Evolutionary conservation across 441 rosid species (phyloP).

Genomic region (Populus tomentosa): DNA sequence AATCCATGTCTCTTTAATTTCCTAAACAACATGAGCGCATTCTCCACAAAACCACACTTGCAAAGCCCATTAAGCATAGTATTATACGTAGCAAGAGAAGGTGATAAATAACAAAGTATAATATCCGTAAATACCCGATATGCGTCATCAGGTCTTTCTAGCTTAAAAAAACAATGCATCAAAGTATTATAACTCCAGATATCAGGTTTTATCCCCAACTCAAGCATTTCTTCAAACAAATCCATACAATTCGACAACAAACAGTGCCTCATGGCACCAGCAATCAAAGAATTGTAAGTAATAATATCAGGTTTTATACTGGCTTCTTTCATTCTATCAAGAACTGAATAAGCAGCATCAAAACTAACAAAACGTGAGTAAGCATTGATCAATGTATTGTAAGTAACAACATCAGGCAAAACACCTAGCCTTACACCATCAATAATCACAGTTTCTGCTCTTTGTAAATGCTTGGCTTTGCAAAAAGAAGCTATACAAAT

Average conservation of each 20-base stretch:
- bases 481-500: conserved; percentile 55
- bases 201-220: conserved; percentile 50
- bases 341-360: conserved; percentile 53
- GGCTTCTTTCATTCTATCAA: conserved; percentile 61
- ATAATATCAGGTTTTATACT: conserved; percentile 54
- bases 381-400: conserved; percentile 54
- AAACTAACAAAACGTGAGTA: conserved; percentile 55
- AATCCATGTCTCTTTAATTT: conserved; percentile 49
- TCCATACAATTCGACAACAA: conserved; percentile 34
- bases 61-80: conserved; percentile 72
- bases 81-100: conserved; percentile 55
- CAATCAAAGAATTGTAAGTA: conserved; percentile 66
- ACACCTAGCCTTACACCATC: conserved; percentile 74
- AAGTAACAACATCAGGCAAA: conserved; percentile 73
- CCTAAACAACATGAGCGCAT: conserved; percentile 58
- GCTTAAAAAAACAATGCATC: conserved; percentile 70
- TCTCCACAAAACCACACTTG: conserved; percentile 43
- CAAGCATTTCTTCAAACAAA: conserved; percentile 81
- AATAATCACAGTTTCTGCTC: conserved; percentile 57
- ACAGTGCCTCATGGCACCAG: conserved; percentile 45
- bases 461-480: conserved; percentile 42
- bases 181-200: conserved; percentile 74
- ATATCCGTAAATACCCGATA: conserved; percentile 42
- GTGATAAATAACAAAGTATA: conserved; percentile 30
- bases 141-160: conserved; percentile 62